These are phyloP conservation scores for Aureobasidium zeae DNA, from an alignment of 2,329 filamentous ascomycete species.

Conservation along the genomic window DNA sequence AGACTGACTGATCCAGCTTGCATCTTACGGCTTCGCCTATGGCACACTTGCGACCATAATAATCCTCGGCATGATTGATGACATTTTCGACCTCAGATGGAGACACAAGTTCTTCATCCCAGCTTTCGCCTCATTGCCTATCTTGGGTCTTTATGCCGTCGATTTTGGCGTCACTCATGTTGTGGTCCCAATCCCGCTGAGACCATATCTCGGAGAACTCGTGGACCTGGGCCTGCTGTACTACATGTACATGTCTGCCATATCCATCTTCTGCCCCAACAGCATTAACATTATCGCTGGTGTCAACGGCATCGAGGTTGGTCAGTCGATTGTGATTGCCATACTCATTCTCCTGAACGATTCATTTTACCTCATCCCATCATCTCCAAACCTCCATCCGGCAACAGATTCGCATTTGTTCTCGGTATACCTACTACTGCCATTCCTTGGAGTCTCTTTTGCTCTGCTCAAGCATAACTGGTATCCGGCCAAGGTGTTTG, in stretches of 20 bases:
- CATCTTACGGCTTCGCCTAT: conserved; percentile 88
- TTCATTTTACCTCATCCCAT: conserved; percentile 64
- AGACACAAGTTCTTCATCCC: conserved; percentile 98
- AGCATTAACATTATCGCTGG: conserved; percentile 99
- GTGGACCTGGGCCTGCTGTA: conserved; percentile 69
- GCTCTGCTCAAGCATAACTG: conserved; percentile 87
- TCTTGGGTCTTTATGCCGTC: conserved; percentile 95
- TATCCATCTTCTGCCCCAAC: conserved; percentile 97
- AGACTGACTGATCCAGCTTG: conserved; percentile 50
- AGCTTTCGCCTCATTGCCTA: conserved; percentile 82
- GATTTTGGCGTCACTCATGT: conserved; percentile 96
- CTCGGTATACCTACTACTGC: conserved; percentile 86
- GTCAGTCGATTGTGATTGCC: conserved; percentile 86
- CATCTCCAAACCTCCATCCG: conserved; percentile 67
- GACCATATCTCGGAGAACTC: conserved; percentile 73
- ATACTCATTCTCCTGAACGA: conserved; percentile 79
- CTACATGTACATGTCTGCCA: conserved; percentile 92
- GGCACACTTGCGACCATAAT: conserved; percentile 85
- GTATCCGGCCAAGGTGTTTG: conserved; percentile 91
- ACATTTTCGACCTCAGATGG: conserved; percentile 97
- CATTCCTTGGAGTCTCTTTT: conserved; percentile 84
- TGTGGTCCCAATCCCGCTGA: conserved; percentile 77
- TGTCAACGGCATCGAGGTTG: conserved; percentile 97
- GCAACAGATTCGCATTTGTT: conserved; percentile 94
- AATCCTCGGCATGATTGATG: conserved; percentile 86